Evolutionary conservation across 1,284 basidiomycete genomes (phyloP).

Genomic region (Leccinum subspadiceum): DNA sequence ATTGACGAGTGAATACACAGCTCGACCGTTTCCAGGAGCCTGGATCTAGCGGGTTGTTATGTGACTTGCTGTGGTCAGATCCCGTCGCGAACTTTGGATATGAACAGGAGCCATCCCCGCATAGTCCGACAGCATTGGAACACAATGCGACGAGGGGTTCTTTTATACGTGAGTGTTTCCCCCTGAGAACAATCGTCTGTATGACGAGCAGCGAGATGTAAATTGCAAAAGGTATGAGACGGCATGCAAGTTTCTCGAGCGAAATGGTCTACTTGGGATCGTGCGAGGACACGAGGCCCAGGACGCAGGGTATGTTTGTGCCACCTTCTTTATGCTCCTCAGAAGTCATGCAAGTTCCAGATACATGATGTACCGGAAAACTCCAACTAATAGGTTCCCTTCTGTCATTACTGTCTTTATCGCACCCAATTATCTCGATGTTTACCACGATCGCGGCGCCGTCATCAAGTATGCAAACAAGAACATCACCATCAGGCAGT

Average conservation of each 20-base stretch:
- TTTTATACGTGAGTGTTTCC: slow-evolving; percentile 79
- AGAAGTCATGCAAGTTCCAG: slow-evolving; percentile 39
- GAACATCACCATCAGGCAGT: slow-evolving; percentile 97
- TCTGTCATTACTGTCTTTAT: slow-evolving; percentile 90
- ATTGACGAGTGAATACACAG: slow-evolving; percentile 35
- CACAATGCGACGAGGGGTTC: slow-evolving; percentile 73
- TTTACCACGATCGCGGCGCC: slow-evolving; percentile 86
- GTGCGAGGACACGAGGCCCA: slow-evolving; percentile 98
- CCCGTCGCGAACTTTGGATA: slow-evolving; percentile 80
- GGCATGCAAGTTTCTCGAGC: slow-evolving; percentile 91
- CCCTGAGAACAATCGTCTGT: background rate
- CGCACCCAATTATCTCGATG: slow-evolving; percentile 85
- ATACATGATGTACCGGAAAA: slow-evolving; percentile 58
- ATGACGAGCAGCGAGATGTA: slow-evolving; percentile 1
- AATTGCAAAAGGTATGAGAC: slow-evolving; percentile 72
- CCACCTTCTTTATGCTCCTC: background rate
- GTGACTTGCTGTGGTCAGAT: slow-evolving; percentile 95
- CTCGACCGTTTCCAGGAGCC: slow-evolving; percentile 95
- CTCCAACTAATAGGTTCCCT: slow-evolving; percentile 51
- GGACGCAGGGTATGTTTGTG: slow-evolving; percentile 76
- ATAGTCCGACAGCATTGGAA: slow-evolving; percentile 14
- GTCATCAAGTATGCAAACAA: slow-evolving; percentile 98
- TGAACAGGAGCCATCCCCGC: slow-evolving; percentile 43
- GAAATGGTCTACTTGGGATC: slow-evolving; percentile 89
- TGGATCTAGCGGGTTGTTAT: slow-evolving; percentile 88